Conservation (phyloP, 163 green algal species). For the Chlorella variabilis region DNA sequence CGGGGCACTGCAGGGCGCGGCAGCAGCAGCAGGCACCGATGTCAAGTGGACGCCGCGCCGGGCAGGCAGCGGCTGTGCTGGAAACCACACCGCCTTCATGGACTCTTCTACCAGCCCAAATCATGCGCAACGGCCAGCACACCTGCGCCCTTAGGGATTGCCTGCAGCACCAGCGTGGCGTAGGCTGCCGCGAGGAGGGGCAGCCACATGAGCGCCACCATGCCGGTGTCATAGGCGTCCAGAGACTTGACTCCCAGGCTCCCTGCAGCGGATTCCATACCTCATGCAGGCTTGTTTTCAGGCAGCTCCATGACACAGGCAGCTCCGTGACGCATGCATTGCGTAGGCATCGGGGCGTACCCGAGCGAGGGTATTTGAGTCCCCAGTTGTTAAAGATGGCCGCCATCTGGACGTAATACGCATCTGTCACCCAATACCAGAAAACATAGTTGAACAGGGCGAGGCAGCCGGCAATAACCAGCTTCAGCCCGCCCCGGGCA, state of each 20-base stretch:
- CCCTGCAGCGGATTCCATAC: too few species aligned
- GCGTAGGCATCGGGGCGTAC: too few species aligned
- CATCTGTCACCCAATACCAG: not conserved
- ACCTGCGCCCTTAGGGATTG: not conserved
- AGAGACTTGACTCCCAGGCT: not conserved
- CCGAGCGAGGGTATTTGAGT: too few species aligned
- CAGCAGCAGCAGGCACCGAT: not conserved
- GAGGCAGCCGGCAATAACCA: not conserved
- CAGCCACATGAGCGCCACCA: conserved; percentile 8
- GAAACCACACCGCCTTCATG: too few species aligned
- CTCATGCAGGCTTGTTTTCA: too few species aligned
- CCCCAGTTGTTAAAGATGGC: too few species aligned
- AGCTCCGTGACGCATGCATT: too few species aligned
- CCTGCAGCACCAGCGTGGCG: not conserved
- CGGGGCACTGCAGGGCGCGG: not conserved
- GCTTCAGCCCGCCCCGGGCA: not conserved
- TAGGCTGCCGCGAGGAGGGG: not conserved
- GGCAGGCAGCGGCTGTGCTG: not conserved
- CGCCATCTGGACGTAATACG: not conserved
- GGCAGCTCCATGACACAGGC: not conserved
- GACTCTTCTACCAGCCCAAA: too few species aligned
- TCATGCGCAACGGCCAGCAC: not conserved
- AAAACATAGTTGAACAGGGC: not conserved
- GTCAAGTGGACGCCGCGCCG: too few species aligned
- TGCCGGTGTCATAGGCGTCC: conserved; percentile 23